Conservation (phyloP, 176 grass and related monocot genomes). For the Pharus latifolius region DNA sequence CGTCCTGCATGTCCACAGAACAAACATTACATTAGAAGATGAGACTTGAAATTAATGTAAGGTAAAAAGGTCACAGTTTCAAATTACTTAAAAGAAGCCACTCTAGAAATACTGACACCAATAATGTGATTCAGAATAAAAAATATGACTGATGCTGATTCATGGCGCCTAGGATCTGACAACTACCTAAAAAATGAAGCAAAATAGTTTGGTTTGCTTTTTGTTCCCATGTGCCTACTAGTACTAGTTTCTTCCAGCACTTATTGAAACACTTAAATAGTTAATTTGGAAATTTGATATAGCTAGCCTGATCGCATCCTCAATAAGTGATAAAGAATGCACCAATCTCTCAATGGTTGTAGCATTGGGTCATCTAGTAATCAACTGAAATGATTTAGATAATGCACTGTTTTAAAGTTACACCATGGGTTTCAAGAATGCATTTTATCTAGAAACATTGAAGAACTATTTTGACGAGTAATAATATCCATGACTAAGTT, state of each 20-base stretch:
- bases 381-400: neutral
- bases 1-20: constrained; percentile 37
- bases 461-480: neutral
- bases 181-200: neutral
- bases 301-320: neutral
- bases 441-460: neutral
- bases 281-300: neutral
- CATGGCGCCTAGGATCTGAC: neutral
- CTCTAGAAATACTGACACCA: neutral
- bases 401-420: too few relatives aligned
- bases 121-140: neutral
- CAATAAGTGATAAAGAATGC: neutral
- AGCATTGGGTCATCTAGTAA: neutral
- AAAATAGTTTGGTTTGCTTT: neutral
- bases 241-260: neutral
- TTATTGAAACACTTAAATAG: too few relatives aligned
- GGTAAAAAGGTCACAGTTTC: neutral
- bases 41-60: neutral
- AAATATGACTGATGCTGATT: neutral
- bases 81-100: neutral
- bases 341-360: neutral
- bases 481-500: neutral
- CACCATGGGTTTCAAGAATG: too few relatives aligned
- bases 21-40: constrained; percentile 12
- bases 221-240: neutral